These are phyloP conservation scores for Neofusicoccum laricinum DNA, from an alignment of 2,329 filamentous ascomycete genomes.

Conservation along the genomic window DNA sequence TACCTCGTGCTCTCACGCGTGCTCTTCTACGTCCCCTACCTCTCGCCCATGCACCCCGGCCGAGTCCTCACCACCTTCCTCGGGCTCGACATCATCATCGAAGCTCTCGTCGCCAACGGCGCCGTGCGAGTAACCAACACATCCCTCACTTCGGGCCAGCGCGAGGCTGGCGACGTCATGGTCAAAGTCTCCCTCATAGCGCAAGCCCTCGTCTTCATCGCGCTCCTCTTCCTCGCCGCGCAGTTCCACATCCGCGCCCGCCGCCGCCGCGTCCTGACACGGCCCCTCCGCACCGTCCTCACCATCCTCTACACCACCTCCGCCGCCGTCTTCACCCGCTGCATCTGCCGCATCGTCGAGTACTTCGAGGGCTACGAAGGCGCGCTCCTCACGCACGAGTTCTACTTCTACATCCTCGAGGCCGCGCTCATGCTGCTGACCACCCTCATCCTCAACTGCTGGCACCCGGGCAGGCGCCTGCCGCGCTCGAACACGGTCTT, in stretches of 20 bases:
- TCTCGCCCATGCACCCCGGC: slow-evolving; percentile 57
- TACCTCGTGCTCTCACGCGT: slow-evolving; percentile 61
- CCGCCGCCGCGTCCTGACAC: slow-evolving; percentile 39
- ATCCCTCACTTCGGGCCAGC: slow-evolving; percentile 31
- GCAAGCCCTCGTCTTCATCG: slow-evolving; percentile 49
- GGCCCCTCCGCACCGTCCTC: slow-evolving; percentile 44
- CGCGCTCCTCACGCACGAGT: slow-evolving; percentile 44
- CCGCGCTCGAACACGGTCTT: slow-evolving; percentile 52
- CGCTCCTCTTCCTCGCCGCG: slow-evolving; percentile 48
- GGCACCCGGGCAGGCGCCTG: slow-evolving; percentile 50
- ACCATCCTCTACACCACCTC: slow-evolving; percentile 50
- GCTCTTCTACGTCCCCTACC: slow-evolving; percentile 60
- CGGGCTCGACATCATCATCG: slow-evolving; percentile 50
- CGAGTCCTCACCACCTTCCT: slow-evolving; percentile 60
- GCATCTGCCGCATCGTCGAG: slow-evolving; percentile 54
- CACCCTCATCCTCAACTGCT: slow-evolving; percentile 50
- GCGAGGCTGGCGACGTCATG: slow-evolving; percentile 44
- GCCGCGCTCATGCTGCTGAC: slow-evolving; percentile 51
- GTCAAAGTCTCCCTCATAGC: slow-evolving; percentile 51
- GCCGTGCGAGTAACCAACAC: slow-evolving; percentile 46
- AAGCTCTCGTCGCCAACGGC: slow-evolving; percentile 52
- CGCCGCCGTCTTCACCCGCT: slow-evolving; percentile 46
- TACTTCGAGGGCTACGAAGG: slow-evolving; percentile 42
- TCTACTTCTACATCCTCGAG: slow-evolving; percentile 56
- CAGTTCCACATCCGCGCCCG: slow-evolving; percentile 46